Evolutionary conservation across 805 yeast genomes (phyloP), one percentile per base, ranked within the genome.

Genomic region (Sungouiozyma intestinalis): DNA sequence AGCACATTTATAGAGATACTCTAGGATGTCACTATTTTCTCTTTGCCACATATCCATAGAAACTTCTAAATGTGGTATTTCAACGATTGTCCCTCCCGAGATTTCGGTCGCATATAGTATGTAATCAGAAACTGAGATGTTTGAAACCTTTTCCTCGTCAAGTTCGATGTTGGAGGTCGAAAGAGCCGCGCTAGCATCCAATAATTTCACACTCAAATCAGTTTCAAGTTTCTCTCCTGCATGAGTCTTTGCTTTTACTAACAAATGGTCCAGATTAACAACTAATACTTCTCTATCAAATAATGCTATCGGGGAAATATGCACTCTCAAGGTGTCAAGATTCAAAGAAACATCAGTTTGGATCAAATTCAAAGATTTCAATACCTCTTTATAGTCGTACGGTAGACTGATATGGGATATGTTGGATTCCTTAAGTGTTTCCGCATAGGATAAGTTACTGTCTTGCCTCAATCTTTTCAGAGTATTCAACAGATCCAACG

Each of bases 221-320:
- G 85, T 77, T 40, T 76, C 72, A 2, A 61, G 38, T 36, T 60
- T 62, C 8, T 63, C 50, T 16, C 58, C 60, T 1, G 66, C 57
- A 3, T 66, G 61, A 15, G 68, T 65, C 36, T 68, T 72, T 14
- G 60, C 57, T 39, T 76, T 77, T 8, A 72, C 82, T n/a, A 58
- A 62, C 2, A 79, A 61, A 34, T 73, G 70, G 35, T 77, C 81
- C 27, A 81, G 62, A 40, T 69, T 71, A 2, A 81, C 61, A 3
- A 78, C 79, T 48, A 90, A 64, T 0, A 84, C 95, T 49, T 81
- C 85, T 1, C 80, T 62, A 53, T 92, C 97, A 36, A 76, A 67
- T 45, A 90, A 71, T 7, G 92, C 77, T 33, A 86, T 81, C 1
- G 98, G 97, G 53, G 82, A 88, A 0, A 87, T 72, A 41, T 81